A percentile compares a stretch with the other conserved stretches of the same genome.
Conservation (phyloP, 2,329 filamentous ascomycete genomes). For the Hypoxylon sp. region DNA sequence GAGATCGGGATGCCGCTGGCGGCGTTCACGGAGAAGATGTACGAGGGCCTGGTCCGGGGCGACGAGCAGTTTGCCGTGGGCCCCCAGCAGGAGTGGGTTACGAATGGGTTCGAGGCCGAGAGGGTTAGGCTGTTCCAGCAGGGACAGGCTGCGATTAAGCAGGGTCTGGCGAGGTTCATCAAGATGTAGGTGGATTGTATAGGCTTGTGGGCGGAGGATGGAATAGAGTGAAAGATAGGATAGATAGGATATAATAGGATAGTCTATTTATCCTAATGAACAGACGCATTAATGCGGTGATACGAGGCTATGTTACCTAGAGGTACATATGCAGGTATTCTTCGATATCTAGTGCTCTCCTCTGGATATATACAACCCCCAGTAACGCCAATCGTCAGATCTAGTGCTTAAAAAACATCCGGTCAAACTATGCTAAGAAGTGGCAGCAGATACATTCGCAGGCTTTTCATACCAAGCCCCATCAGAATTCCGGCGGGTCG, state of each 20-base stretch:
- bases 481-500: conserved; percentile 44
- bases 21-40: conserved; percentile 61
- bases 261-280: not conserved
- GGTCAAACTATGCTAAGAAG: not conserved
- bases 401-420: conserved; percentile 3
- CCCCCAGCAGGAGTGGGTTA: conserved; percentile 46
- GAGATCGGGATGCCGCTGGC: conserved; percentile 65
- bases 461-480: not conserved
- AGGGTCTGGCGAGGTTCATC: conserved; percentile 37
- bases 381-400: conserved; percentile 19
- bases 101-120: conserved; percentile 50
- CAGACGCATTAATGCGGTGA: conserved; percentile 1
- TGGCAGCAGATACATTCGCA: not conserved
- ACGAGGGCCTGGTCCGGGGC: conserved; percentile 56
- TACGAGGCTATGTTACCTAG: conserved; percentile 6
- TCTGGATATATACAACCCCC: not conserved
- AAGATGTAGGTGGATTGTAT: conserved; percentile 32
- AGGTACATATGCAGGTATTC: not conserved
- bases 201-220: not conserved
- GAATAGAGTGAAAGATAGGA: not conserved
- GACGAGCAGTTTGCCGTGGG: conserved; percentile 59
- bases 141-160: conserved; percentile 45
- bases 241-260: not conserved
- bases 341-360: not conserved
- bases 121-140: conserved; percentile 49